Evolutionary conservation across 2,329 filamentous ascomycete genomes (phyloP).

Genomic region (Penicillium sp.): DNA sequence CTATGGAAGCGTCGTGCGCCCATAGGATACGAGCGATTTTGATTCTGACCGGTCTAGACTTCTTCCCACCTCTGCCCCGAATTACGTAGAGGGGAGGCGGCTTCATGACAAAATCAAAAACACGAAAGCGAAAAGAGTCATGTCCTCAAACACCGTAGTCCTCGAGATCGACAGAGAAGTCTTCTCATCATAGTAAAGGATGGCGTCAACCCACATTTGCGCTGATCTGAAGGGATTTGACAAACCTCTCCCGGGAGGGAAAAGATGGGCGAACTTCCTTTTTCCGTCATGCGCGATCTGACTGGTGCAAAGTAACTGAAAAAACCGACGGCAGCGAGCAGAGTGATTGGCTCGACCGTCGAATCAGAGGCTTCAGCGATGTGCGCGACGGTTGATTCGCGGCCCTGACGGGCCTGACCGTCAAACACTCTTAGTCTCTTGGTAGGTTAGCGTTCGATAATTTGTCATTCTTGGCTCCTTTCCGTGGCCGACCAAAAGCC

Average conservation of each 20-base stretch:
- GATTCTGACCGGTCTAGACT: conserved; percentile 25
- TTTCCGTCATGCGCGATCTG: conserved; percentile 6
- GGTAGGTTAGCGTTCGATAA: not conserved
- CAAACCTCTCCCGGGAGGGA: conserved; percentile 1
- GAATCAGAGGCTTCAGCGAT: conserved; percentile 11
- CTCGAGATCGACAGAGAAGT: conserved; percentile 7
- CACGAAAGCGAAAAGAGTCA: not conserved
- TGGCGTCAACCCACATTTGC: conserved; percentile 15
- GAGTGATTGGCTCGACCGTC: conserved; percentile 15
- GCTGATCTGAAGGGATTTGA: conserved; percentile 9
- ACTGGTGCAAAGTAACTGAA: conserved; percentile 17
- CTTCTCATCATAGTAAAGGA: not conserved
- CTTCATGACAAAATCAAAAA: conserved; percentile 1
- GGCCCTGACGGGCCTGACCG: conserved; percentile 2
- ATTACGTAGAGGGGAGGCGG: not conserved
- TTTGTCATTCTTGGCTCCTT: conserved; percentile 12
- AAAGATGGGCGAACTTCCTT: conserved; percentile 7
- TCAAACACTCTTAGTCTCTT: too few relatives aligned
- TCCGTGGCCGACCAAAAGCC: conserved; percentile 12
- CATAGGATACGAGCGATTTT: conserved; percentile 15
- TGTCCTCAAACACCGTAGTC: not conserved
- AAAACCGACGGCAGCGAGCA: conserved; percentile 15
- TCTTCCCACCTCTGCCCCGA: conserved; percentile 21
- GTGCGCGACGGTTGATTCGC: conserved; percentile 10
- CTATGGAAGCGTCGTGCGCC: conserved; percentile 2